Evolutionary conservation across 441 rosid species (phyloP), one percentile per base, ranked within the genome.

Genomic region (Euphorbia celastroides): DNA sequence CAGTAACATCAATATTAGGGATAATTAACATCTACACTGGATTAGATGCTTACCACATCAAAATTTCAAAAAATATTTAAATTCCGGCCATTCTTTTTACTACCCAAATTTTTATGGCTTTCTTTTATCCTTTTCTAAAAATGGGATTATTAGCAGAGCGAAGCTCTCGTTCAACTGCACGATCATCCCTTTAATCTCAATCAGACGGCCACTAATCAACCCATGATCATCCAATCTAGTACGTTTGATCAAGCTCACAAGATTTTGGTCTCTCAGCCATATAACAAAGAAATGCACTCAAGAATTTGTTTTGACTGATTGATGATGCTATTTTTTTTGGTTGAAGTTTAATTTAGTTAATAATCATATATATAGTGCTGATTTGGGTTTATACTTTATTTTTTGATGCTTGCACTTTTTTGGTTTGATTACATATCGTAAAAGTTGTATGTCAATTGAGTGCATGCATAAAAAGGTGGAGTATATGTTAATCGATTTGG

Each of bases 11-110:
- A 1, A 60, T 90, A 28, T 72, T 81, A 51, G 96, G 96, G 31
- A 80, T 83, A 65, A 70, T 90, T 65, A 90, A 93, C 84, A 79
- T 88, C 71, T 90, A 85, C 76, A 88, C 96, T n/a, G 96, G 97
- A 44, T 70, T 93, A 61, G 67, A 72, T 62, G 98, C 89, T 19
- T 93, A 87, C 70, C 84, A 78, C 62, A 63, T 62, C 55, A 93
- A 85, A 71, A 75, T 90, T 59, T 75, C 79, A 25, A 78, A 71
- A 77, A 73, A 81, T 36, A 77, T 80, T 41, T 69, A 78, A 61
- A 57, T 83, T 60, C 88, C 92, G 92, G 82, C 79, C 28, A 73
- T 83, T 55, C 80, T 88, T 67, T 88, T 93, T 89, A 87, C 97
- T 7, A 82, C 74, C 56, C 83, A 93, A 69, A 55, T 87, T 23